Percentiles rank a stretch among this genome's conserved stretches.
Conservation (phyloP, 2,329 filamentous ascomycete genomes). For the Aplosporella prunicola region DNA sequence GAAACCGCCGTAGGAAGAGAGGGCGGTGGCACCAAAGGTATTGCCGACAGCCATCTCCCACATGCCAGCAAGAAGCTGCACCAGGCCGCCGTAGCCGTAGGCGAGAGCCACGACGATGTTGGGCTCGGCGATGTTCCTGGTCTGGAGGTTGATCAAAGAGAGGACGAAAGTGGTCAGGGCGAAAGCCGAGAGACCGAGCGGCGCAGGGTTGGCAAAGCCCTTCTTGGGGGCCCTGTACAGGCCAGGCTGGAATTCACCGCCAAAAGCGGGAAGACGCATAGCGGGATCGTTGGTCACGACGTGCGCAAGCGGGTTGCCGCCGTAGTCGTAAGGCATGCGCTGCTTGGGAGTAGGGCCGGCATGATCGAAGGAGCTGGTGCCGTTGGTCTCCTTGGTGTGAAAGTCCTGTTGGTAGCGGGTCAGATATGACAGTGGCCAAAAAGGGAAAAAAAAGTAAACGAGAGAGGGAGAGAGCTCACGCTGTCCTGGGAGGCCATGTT, state of each 20-base stretch:
- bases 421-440: too few species aligned
- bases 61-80: conserved; percentile 36
- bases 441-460: too few species aligned
- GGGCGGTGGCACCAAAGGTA: conserved; percentile 48
- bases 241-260: conserved; percentile 45
- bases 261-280: conserved; percentile 37
- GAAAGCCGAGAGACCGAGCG: conserved; percentile 49
- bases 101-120: conserved; percentile 33
- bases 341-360: conserved; percentile 22
- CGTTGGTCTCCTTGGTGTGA: conserved; percentile 17
- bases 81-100: conserved; percentile 33
- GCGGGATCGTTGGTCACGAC: conserved; percentile 40
- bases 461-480: too few species aligned
- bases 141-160: conserved; percentile 32
- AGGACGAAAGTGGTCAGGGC: conserved; percentile 52
- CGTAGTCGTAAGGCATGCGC: conserved; percentile 40
- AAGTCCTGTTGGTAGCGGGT: too few species aligned
- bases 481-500: too few species aligned
- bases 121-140: conserved; percentile 24
- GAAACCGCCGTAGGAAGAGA: conserved; percentile 48
- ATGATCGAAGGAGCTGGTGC: conserved; percentile 31
- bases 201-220: conserved; percentile 46
- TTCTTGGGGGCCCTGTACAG: conserved; percentile 35
- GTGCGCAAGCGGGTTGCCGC: conserved; percentile 44
- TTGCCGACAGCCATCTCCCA: conserved; percentile 44